These are phyloP conservation scores for Talaromyces sp. DNA, from an alignment of 2,329 filamentous ascomycete species.

Conservation along the genomic window DNA sequence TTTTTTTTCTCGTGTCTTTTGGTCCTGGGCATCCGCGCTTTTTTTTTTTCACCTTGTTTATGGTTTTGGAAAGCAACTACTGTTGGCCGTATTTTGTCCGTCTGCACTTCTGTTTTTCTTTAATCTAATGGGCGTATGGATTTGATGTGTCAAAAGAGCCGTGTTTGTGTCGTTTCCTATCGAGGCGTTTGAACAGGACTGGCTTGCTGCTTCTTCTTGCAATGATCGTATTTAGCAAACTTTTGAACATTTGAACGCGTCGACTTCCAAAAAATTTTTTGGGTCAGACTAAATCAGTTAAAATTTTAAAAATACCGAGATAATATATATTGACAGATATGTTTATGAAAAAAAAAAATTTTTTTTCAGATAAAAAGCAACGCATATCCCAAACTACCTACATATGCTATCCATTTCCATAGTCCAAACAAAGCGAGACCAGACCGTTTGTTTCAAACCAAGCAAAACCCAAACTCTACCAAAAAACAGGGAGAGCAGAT, in stretches of 20 bases:
- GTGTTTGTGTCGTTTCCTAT: background rate
- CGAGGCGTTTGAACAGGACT: background rate
- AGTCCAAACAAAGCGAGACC: background rate
- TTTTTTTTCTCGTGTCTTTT: background rate
- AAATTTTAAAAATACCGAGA: background rate
- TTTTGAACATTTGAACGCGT: background rate
- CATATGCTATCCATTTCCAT: background rate
- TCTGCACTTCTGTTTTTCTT: background rate
- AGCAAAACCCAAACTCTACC: background rate
- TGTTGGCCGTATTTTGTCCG: background rate
- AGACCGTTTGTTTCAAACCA: background rate
- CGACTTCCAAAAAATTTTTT: background rate
- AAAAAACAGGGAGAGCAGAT: background rate
- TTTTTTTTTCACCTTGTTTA: background rate
- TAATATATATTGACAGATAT: background rate
- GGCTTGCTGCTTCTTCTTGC: background rate
- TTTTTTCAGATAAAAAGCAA: background rate
- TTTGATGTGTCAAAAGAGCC: background rate
- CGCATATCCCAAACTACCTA: background rate
- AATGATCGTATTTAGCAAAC: background rate
- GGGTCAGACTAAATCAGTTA: background rate
- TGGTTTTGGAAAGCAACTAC: background rate
- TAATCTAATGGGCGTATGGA: background rate
- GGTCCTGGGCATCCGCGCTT: background rate
- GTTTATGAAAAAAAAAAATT: background rate